Conservation (phyloP, 2,329 filamentous ascomycete species). For the Aspergillus ochraceus region DNA sequence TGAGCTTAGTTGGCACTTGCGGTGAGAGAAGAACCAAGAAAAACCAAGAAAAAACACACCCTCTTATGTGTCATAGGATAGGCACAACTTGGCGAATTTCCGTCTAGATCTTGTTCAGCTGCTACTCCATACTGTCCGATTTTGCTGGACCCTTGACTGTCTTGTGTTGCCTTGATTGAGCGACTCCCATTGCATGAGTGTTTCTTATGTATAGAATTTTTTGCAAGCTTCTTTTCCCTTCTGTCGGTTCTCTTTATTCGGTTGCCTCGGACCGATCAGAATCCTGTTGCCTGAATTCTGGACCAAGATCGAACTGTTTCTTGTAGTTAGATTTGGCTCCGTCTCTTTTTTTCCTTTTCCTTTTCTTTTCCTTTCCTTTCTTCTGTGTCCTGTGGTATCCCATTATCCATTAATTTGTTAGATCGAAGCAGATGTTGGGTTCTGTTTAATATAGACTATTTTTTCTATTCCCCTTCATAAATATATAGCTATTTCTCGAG, state of each 20-base stretch:
- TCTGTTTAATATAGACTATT: neutral
- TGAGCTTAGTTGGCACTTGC: neutral
- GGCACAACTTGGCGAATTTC: too few relatives aligned
- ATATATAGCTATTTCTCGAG: too few relatives aligned
- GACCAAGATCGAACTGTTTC: too few relatives aligned
- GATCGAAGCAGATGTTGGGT: neutral
- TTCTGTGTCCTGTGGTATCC: neutral
- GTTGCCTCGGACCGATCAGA: too few relatives aligned
- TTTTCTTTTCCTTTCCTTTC: neutral
- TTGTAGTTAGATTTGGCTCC: too few relatives aligned
- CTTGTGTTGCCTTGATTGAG: neutral
- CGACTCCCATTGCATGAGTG: neutral
- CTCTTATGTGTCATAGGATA: too few relatives aligned
- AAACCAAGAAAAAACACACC: too few relatives aligned
- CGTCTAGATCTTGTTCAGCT: too few relatives aligned
- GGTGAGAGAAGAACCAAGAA: too few relatives aligned
- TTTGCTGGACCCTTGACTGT: neutral
- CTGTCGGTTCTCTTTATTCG: too few relatives aligned
- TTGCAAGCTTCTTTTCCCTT: neutral
- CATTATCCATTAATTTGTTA: neutral
- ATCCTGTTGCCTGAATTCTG: too few relatives aligned
- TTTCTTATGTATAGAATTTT: neutral
- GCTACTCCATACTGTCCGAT: neutral
- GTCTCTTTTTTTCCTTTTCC: neutral
- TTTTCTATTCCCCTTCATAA: neutral